phyloP scores from a whole-genome alignment of 331 rosid species.

The Arachis monticola region DNA sequence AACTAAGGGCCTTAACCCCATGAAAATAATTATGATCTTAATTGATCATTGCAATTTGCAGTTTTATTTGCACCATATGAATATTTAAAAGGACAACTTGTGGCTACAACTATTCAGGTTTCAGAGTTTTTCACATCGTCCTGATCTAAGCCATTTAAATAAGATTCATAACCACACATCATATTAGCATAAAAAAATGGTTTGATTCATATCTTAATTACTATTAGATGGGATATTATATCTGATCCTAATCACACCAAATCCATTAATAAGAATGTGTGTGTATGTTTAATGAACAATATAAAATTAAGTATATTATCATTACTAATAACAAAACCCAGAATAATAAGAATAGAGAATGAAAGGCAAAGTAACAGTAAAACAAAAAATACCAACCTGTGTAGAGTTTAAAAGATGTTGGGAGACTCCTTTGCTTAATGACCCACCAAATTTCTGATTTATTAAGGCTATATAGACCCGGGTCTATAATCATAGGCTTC shows the following conservation, averaged over 20 bases:
- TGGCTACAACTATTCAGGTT: conserved; percentile 7
- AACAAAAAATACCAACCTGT: conserved; percentile 60
- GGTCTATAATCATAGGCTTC: conserved; percentile 84
- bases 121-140: conserved; percentile 42
- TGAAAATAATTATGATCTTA: conserved; percentile 27
- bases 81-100: conserved; percentile 20
- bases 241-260: too few species aligned
- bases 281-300: too few species aligned
- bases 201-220: too few species aligned
- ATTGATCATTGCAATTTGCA: neutral
- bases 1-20: neutral
- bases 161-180: neutral
- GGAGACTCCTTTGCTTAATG: conserved; percentile 75
- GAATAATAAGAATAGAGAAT: conserved; percentile 13
- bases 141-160: neutral
- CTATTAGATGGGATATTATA: too few species aligned
- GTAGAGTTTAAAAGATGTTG: conserved; percentile 87
- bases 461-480: conserved; percentile 74
- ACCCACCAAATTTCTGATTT: conserved; percentile 95
- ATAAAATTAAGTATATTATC: too few species aligned
- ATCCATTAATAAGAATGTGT: too few species aligned
- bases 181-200: neutral
- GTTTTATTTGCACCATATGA: conserved; percentile 9
- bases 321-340: neutral
- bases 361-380: neutral